These are phyloP conservation scores for Mortierella sp. DNA, from an alignment of 371 early-diverging fungal genomes.

Conservation along the genomic window DNA sequence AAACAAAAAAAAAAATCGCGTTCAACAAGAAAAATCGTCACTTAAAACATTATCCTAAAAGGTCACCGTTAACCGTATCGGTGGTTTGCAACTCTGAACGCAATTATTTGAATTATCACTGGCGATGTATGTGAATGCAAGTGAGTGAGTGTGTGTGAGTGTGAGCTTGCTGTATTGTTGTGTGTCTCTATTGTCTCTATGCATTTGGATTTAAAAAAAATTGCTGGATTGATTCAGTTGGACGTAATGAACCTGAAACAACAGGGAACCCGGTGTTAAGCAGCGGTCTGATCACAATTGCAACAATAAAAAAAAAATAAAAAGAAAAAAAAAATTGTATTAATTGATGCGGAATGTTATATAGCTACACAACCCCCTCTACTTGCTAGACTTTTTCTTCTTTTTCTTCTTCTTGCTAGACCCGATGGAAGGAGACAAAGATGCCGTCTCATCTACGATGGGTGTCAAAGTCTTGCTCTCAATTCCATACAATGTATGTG, in stretches of 20 bases:
- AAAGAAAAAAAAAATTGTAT: not conserved
- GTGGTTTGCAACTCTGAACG: constrained; percentile 6
- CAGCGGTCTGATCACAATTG: too few relatives aligned
- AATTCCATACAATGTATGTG: not conserved
- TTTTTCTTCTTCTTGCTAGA: constrained; percentile 14
- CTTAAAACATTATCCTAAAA: not conserved
- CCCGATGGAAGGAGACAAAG: constrained; percentile 4
- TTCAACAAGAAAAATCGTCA: not conserved
- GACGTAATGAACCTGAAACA: too few relatives aligned
- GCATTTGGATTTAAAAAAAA: too few relatives aligned
- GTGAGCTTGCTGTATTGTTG: too few relatives aligned
- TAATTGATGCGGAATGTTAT: too few relatives aligned
- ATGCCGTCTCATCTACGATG: constrained; percentile 1
- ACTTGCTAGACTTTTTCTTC: constrained; percentile 20
- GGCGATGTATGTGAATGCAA: not conserved
- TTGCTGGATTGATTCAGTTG: too few relatives aligned
- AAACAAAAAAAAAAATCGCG: not conserved
- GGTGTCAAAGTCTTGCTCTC: not conserved
- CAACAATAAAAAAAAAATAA: not conserved
- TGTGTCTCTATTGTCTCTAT: too few relatives aligned
- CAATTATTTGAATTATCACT: not conserved
- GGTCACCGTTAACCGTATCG: not conserved
- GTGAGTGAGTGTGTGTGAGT: not conserved
- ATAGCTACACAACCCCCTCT: not conserved
- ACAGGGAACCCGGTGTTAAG: too few relatives aligned